Evolutionary conservation across 176 grass and related monocot species (phyloP).

Genomic region (Hordeum marinum): DNA sequence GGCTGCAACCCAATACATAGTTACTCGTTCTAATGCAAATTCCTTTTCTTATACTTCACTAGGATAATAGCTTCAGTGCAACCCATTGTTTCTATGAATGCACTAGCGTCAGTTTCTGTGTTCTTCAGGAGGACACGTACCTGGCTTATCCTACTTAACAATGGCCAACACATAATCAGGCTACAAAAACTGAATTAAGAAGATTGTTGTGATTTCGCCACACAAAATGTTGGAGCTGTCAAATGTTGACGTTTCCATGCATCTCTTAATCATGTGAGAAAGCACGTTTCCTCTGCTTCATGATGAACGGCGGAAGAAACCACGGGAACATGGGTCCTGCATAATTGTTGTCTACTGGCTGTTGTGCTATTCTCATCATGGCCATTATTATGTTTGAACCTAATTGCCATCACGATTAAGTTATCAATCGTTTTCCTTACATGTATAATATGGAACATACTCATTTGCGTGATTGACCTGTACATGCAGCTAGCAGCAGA

Average conservation of each 20-base stretch:
- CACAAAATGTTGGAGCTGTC: neutral
- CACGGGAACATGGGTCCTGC: neutral
- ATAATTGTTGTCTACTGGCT: neutral
- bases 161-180: neutral
- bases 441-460: neutral
- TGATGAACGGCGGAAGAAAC: neutral
- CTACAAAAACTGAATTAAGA: neutral
- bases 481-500: constrained; percentile 48
- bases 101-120: neutral
- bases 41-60: neutral
- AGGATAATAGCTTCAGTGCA: neutral
- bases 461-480: neutral
- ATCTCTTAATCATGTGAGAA: neutral
- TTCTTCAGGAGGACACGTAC: neutral
- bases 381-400: neutral
- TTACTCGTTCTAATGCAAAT: neutral
- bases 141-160: neutral
- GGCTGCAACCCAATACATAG: too few species aligned
- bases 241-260: constrained; percentile 5
- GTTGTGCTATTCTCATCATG: neutral
- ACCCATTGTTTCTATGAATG: neutral
- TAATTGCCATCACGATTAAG: neutral
- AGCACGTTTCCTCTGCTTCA: neutral
- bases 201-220: neutral
- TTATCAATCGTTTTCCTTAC: neutral